Evolutionary conservation across 2,329 filamentous ascomycete species (phyloP), one percentile per base, ranked within the genome.

Genomic region (Aspergillus luchuensis): DNA sequence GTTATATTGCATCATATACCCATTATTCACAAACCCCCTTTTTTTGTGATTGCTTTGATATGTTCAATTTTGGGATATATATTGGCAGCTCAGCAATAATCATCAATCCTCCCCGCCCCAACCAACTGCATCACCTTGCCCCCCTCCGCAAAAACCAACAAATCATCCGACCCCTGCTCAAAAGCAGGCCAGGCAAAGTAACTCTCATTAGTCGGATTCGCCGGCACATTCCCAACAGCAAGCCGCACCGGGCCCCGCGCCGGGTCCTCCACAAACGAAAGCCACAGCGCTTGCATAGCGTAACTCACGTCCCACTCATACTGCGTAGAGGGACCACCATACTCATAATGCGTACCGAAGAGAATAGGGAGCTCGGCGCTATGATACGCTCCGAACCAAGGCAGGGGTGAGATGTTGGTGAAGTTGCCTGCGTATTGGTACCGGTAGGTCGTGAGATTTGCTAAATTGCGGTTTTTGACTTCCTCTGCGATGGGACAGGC

Each of bases 331-430:
- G 50, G 30, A 8, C 50, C 39, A 2, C 50, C 41, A 19, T 59
- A 56, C 19, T 52, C 28, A 3, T 19, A 36, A 36, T 56, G 53
- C 5, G 57, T 60, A 23, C 58, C 58, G 4, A 60, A 60, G 13
- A 60, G 17, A 0, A 60, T 17, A 4, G 53, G 53, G 15, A 60
- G 33, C 13, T 57, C 58, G 1, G 53, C 25, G 38, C 53, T 60
- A 11, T 60, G 58, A n/a, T 56, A 52, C 15, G 58, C 58, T 1
- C 58, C 58, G 21, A 57, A 43, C 58, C 58, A 60, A 3, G 53
- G 19, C 1, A 52, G 15, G 0, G 58, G 58, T 10, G 58, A 60
- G 21, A 62, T 57, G 28, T 62, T 60, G 54, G 52, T 19, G 28
- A 54, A 62, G 33, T 56, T 53, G 3, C 53, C 58, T 11, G 53